These are phyloP conservation scores for Zychaea mexicana DNA, from an alignment of 371 early-diverging fungal species.

Conservation along the genomic window DNA sequence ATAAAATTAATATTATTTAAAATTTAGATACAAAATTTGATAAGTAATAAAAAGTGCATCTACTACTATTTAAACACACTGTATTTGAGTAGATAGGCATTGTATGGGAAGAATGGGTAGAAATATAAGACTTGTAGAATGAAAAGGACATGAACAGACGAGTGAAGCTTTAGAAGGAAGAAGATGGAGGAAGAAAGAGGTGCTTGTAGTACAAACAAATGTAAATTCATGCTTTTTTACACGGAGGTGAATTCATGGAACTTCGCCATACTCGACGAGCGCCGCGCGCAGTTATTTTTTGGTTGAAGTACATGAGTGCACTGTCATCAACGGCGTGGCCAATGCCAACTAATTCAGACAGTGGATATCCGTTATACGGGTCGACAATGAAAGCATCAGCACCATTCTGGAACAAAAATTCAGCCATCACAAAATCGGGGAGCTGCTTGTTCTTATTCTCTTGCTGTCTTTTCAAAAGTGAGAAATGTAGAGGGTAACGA, in stretches of 20 bases:
- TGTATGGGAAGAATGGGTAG: no score
- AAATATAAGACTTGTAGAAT: no score
- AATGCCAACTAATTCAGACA: neutral
- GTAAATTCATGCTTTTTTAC: neutral
- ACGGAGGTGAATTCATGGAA: neutral
- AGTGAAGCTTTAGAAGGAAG: no score
- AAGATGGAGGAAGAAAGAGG: no score
- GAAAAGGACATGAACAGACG: no score
- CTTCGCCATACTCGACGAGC: neutral
- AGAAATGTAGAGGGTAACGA: constrained; percentile 27
- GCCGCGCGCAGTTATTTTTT: neutral
- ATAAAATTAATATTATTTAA: no score
- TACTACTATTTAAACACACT: no score
- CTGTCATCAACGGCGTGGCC: neutral
- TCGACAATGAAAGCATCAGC: constrained; percentile 38
- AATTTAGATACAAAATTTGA: no score
- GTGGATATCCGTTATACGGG: constrained; percentile 17
- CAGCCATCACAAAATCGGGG: constrained; percentile 47
- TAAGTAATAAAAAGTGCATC: no score
- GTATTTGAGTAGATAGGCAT: no score
- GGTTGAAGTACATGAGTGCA: neutral
- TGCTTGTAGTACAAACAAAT: neutral
- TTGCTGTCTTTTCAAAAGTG: constrained; percentile 4
- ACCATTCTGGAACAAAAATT: constrained; percentile 55
- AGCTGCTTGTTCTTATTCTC: neutral